phyloP scores from a whole-genome alignment of 257 asterid species.

The Euphrasia confusa region DNA sequence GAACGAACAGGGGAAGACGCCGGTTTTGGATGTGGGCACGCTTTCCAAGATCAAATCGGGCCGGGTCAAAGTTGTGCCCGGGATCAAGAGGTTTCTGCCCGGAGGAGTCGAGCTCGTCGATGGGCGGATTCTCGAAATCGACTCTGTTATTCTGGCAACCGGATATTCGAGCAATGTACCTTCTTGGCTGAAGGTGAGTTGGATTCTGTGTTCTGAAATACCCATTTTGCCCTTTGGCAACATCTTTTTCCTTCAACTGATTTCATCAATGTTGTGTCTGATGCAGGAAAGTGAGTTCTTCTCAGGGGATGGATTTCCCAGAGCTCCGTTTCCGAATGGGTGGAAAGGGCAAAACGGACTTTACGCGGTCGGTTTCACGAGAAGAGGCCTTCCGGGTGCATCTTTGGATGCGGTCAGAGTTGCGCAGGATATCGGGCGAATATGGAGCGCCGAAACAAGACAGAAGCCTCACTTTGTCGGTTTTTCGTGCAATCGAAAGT shows the following conservation, averaged over 20 bases:
- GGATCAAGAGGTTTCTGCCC: slow-evolving; percentile 47
- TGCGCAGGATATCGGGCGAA: slow-evolving; percentile 65
- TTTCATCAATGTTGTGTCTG: no score
- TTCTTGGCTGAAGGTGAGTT: slow-evolving; percentile 79
- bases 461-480: slow-evolving; percentile 47
- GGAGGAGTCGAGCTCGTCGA: slow-evolving; percentile 59
- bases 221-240: slow-evolving; percentile 23
- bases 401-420: slow-evolving; percentile 72
- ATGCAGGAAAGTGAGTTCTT: slow-evolving; percentile 70
- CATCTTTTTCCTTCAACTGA: not conserved
- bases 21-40: slow-evolving; percentile 76
- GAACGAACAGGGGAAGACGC: slow-evolving; percentile 65
- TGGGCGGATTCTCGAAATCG: slow-evolving; percentile 50
- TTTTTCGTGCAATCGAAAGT: slow-evolving; percentile 40
- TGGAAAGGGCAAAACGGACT: slow-evolving; percentile 90
- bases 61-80: slow-evolving; percentile 62
- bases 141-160: slow-evolving; percentile 74
- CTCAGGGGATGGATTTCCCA: slow-evolving; percentile 63
- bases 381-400: slow-evolving; percentile 88
- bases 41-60: slow-evolving; percentile 59
- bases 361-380: slow-evolving; percentile 86
- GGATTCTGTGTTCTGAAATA: slow-evolving; percentile 48
- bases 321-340: slow-evolving; percentile 63
- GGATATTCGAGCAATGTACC: slow-evolving; percentile 94
- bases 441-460: slow-evolving; percentile 66